Evolutionary conservation across 768 basidiomycete species (phyloP).

Genomic region (Leccinum barrowsii): DNA sequence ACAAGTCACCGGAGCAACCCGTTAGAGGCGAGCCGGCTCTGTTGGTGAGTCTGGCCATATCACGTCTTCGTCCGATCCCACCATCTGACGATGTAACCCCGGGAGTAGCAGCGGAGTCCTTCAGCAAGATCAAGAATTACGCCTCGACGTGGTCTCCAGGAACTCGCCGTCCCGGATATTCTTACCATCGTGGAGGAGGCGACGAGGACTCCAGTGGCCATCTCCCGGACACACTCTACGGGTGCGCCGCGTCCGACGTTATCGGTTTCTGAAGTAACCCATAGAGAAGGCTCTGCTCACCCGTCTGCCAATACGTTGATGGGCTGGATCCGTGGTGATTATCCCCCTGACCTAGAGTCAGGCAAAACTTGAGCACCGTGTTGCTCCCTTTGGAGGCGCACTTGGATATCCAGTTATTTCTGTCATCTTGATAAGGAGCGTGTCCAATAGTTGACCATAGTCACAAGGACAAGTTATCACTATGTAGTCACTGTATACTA

Average conservation of each 20-base stretch:
- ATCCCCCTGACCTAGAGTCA: not conserved
- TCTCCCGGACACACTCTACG: not conserved
- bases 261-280: not conserved
- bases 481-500: no score
- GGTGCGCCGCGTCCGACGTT: not conserved
- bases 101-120: not conserved
- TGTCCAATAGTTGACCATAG: not conserved
- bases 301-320: not conserved
- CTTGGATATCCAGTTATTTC: not conserved
- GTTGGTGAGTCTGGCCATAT: not conserved
- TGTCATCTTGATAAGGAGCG: no score
- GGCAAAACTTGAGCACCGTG: not conserved
- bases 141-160: not conserved
- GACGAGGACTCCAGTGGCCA: not conserved
- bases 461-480: not conserved
- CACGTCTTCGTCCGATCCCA: not conserved
- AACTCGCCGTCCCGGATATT: conserved; percentile 1
- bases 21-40: no score
- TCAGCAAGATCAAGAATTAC: not conserved
- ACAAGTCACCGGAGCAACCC: no score
- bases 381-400: not conserved
- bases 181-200: conserved; percentile 8
- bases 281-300: not conserved
- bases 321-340: conserved; percentile 2
- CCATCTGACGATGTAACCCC: not conserved